Percentiles rank a stretch among this genome's conserved stretches.
Conservation (phyloP, 306 rosid genomes). For the Pachyrhizus erosus region DNA sequence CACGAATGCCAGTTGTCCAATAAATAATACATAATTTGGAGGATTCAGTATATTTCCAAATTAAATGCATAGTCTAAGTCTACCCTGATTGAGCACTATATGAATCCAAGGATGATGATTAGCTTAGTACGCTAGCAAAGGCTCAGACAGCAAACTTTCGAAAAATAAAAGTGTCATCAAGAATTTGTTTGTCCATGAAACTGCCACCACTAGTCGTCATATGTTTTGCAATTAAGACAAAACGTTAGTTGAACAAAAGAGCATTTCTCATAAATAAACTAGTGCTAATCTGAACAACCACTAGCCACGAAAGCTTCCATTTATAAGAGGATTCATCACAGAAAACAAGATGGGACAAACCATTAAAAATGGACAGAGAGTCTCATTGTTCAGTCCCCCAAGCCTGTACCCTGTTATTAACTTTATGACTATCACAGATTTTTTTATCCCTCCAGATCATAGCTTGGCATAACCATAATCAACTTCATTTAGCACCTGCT, state of each 20-base stretch:
- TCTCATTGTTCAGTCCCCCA: constrained; percentile 47
- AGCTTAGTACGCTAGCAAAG: constrained; percentile 22
- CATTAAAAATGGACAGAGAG: constrained; percentile 37
- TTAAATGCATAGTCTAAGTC: constrained; percentile 17
- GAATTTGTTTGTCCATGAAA: constrained; percentile 39
- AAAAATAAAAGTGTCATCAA: neutral
- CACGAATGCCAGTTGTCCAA: neutral
- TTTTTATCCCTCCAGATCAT: constrained; percentile 22
- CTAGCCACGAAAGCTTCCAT: constrained; percentile 25
- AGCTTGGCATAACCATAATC: constrained; percentile 5
- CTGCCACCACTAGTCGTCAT: constrained; percentile 1
- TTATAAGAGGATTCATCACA: constrained; percentile 21
- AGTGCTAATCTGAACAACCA: constrained; percentile 31
- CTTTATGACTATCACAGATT: constrained; percentile 26
- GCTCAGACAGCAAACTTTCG: constrained; percentile 20
- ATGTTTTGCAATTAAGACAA: constrained; percentile 32
- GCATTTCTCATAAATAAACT: constrained; percentile 35
- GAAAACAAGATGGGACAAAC: constrained; percentile 44
- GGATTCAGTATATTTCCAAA: neutral
- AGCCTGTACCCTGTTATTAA: constrained; percentile 31
- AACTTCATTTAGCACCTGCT: constrained; percentile 1
- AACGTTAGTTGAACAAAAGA: constrained; percentile 29
- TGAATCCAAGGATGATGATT: constrained; percentile 27
- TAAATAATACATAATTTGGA: neutral
- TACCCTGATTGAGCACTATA: neutral